Evolutionary conservation across 139 green algal species (phyloP), one percentile per base, ranked within the genome.

Genomic region (Trebouxia sp.): DNA sequence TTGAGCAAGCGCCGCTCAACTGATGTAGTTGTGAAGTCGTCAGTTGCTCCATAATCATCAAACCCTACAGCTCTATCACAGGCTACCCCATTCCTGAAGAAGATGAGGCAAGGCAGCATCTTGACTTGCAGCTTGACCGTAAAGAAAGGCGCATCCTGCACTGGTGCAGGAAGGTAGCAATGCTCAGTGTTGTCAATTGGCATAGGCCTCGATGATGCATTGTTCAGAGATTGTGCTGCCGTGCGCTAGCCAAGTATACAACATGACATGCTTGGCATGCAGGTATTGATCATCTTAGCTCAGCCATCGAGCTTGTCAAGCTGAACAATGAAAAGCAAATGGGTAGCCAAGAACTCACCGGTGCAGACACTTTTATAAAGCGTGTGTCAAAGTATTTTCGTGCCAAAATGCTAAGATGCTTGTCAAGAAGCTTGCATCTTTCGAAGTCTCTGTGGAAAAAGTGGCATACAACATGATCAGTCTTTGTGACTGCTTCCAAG

Each of bases 361-460:
- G 89, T 12, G 93, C 96, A 28, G 82, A 90, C 1, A 98, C 48
- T 84, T 97, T 98, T 80, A 98, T 93, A 87, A 99, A 99, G 11
- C 92, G 88, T 5, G 95, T 97, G 38, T 89, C 88, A 86, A 98
- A 95, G 83, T 98, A 92, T 45, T 94, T 92, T 38, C 79, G 80
- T 4, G 85, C 84, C 24, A 99, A 83, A 14, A 83, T 72, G 7
- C 69, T 38, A 15, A 99, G 65, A 85, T 99, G 96, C 88, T 97
- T 96, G 89, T 99, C 92, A 82, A 99, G 91, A 69, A 99, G 94
- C 88, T 97, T 97, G 89, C 96, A 98, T 15, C 95, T 89, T 82
- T 97, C 90, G 91, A 99, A 99, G 65, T 97, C 94, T 37, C 41
- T 78, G 82, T 98, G 96, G 85, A 93, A 99, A 76, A 99, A 98